Conservation (phyloP, 1,284 basidiomycete species). For the Cutaneotrichosporon sp. region DNA sequence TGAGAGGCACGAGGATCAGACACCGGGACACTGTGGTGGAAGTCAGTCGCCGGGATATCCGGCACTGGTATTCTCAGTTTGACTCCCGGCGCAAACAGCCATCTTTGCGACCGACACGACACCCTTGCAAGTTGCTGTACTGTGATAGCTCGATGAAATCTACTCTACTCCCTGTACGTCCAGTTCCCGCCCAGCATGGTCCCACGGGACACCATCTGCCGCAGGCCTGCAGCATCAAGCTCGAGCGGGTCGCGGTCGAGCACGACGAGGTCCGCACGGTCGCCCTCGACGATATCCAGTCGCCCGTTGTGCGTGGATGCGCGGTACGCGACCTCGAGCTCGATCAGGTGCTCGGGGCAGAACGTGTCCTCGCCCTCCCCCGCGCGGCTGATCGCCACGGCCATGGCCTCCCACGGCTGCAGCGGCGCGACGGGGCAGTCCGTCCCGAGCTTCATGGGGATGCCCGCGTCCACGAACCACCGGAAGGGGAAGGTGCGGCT, state of each 20-base stretch:
- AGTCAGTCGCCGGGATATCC: too few relatives aligned
- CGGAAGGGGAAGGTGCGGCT: slow-evolving; percentile 41
- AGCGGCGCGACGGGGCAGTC: slow-evolving; percentile 45
- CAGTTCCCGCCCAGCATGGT: slow-evolving; percentile 45
- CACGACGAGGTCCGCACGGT: slow-evolving; percentile 38
- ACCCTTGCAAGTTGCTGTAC: too few relatives aligned
- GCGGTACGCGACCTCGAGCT: slow-evolving; percentile 27
- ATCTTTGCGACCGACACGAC: too few relatives aligned
- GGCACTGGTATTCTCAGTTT: too few relatives aligned
- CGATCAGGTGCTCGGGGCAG: slow-evolving; percentile 29
- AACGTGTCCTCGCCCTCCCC: slow-evolving; percentile 20
- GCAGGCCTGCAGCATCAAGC: slow-evolving; percentile 32
- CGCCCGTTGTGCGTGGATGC: slow-evolving; percentile 23
- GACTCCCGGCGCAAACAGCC: too few relatives aligned
- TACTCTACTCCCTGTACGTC: slow-evolving; percentile 26
- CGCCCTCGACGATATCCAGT: slow-evolving; percentile 19
- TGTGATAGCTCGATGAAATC: neutral
- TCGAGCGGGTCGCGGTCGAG: slow-evolving; percentile 33
- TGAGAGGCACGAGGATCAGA: too few relatives aligned
- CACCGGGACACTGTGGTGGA: too few relatives aligned
- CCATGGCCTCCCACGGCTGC: slow-evolving; percentile 46
- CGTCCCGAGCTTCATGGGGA: slow-evolving; percentile 40
- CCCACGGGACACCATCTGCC: slow-evolving; percentile 34
- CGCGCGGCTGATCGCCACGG: slow-evolving; percentile 33
- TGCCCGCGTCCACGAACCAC: slow-evolving; percentile 35